Evolutionary conservation across 495 filamentous ascomycete genomes (phyloP).

Genomic region (Barbatosphaeria neglecta): DNA sequence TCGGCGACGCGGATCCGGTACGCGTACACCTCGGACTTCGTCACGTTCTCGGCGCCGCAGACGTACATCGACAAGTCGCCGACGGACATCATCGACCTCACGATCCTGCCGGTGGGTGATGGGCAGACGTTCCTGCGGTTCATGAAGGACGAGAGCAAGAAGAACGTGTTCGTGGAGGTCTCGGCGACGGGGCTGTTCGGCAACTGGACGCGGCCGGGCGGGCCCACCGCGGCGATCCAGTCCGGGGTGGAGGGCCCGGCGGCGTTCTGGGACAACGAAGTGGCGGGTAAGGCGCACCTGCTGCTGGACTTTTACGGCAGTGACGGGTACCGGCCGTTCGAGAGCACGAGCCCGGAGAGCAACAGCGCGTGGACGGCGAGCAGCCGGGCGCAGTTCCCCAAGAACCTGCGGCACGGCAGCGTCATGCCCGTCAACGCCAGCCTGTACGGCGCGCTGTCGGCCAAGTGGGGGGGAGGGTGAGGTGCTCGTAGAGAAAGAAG

Average conservation of each 20-base stretch:
- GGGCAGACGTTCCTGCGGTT: slow-evolving; percentile 31
- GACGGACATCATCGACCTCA: slow-evolving; percentile 33
- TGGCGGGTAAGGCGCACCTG: slow-evolving; percentile 29
- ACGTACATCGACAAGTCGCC: slow-evolving; percentile 32
- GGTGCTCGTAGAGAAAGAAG: not conserved
- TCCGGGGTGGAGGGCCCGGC: slow-evolving; percentile 38
- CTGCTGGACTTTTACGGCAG: slow-evolving; percentile 39
- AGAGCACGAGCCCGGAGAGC: slow-evolving; percentile 24
- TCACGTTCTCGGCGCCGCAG: slow-evolving; percentile 26
- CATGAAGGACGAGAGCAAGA: slow-evolving; percentile 41
- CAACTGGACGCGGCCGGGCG: slow-evolving; percentile 37
- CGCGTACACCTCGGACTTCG: slow-evolving; percentile 32
- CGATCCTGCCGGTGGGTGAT: slow-evolving; percentile 24
- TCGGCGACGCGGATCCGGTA: slow-evolving; percentile 32
- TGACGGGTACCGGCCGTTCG: slow-evolving; percentile 40
- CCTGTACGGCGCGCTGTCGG: slow-evolving; percentile 23
- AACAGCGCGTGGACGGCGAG: slow-evolving; percentile 35
- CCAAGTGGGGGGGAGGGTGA: slow-evolving; percentile 23
- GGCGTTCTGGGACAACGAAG: slow-evolving; percentile 33
- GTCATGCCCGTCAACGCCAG: slow-evolving; percentile 32
- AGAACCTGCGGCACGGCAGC: slow-evolving; percentile 37
- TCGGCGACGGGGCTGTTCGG: slow-evolving; percentile 36
- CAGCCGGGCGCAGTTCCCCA: slow-evolving; percentile 24
- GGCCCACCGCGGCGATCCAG: slow-evolving; percentile 25
- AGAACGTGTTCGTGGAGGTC: slow-evolving; percentile 38